Percentiles rank a stretch among this genome's conserved stretches.
These are phyloP conservation scores for Suillus bovinus DNA, from an alignment of 768 basidiomycete species.

Conservation along the genomic window DNA sequence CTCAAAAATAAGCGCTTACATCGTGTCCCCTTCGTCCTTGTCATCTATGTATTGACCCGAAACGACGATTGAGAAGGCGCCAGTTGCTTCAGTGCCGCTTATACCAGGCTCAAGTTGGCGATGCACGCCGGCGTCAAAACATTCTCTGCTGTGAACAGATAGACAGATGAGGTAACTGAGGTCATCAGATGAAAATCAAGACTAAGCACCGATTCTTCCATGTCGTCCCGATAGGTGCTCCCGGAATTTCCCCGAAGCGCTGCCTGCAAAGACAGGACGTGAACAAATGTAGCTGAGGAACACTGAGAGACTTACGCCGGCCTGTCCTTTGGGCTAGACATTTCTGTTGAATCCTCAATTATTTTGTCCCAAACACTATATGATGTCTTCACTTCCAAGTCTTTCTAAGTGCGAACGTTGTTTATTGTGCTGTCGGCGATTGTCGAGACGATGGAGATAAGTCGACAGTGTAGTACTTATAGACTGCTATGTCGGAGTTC, in stretches of 20 bases:
- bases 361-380: background rate
- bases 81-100: slow-evolving; percentile 13
- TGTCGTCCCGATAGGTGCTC: slow-evolving; percentile 20
- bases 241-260: slow-evolving; percentile 27
- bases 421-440: background rate
- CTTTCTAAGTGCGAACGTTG: background rate
- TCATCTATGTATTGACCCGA: slow-evolving; percentile 24
- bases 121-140: slow-evolving; percentile 23
- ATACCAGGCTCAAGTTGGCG: slow-evolving; percentile 18
- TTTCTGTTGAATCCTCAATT: background rate
- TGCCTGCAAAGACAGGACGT: slow-evolving; percentile 13
- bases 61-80: slow-evolving; percentile 22
- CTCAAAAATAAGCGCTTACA: slow-evolving; percentile 22
- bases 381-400: background rate
- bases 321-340: background rate
- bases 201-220: slow-evolving; percentile 22
- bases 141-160: slow-evolving; percentile 7
- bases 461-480: too few species aligned
- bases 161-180: background rate
- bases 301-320: slow-evolving; percentile 5
- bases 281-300: background rate
- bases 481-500: background rate
- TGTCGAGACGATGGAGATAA: background rate
- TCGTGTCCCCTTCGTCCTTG: slow-evolving; percentile 24
- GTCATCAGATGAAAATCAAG: slow-evolving; percentile 1